Conservation (phyloP, 2,329 filamentous ascomycete species). For the Endoconidiophora laricicola region DNA sequence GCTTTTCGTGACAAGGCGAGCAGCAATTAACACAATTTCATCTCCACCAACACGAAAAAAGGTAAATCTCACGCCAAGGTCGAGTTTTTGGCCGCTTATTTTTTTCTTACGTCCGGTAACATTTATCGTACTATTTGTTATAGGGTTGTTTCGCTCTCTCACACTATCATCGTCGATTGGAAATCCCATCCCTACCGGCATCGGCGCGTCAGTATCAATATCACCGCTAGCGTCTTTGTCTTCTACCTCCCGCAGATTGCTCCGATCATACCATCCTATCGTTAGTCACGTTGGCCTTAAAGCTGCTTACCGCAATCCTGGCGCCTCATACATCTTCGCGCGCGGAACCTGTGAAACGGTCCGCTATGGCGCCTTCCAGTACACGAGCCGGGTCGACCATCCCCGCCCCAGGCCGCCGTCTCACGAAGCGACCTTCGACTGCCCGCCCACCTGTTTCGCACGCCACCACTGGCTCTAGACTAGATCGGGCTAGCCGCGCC, state of each 20-base stretch:
- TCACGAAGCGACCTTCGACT: slow-evolving; percentile 10
- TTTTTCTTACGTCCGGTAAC: neutral
- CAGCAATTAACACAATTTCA: no score
- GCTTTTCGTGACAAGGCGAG: no score
- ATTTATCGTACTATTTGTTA: no score
- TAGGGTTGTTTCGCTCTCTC: neutral
- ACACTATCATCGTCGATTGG: neutral
- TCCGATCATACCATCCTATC: neutral
- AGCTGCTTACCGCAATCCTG: slow-evolving; percentile 10
- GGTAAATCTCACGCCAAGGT: neutral
- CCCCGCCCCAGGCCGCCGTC: slow-evolving; percentile 8
- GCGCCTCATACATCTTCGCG: slow-evolving; percentile 9
- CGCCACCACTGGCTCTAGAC: neutral
- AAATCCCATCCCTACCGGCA: no score
- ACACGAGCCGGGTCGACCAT: slow-evolving; percentile 7
- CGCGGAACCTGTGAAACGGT: slow-evolving; percentile 11
- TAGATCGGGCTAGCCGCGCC: slow-evolving; percentile 22
- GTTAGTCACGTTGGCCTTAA: no score
- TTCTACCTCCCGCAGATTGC: neutral
- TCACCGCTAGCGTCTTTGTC: neutral
- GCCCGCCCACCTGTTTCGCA: slow-evolving; percentile 3
- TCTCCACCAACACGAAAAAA: neutral
- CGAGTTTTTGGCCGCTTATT: neutral
- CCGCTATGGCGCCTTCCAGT: slow-evolving; percentile 4
- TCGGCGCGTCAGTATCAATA: neutral